A percentile compares a stretch with the other conserved stretches of the same genome.
Conservation (phyloP, 768 basidiomycete genomes). For the Serendipita sp. region DNA sequence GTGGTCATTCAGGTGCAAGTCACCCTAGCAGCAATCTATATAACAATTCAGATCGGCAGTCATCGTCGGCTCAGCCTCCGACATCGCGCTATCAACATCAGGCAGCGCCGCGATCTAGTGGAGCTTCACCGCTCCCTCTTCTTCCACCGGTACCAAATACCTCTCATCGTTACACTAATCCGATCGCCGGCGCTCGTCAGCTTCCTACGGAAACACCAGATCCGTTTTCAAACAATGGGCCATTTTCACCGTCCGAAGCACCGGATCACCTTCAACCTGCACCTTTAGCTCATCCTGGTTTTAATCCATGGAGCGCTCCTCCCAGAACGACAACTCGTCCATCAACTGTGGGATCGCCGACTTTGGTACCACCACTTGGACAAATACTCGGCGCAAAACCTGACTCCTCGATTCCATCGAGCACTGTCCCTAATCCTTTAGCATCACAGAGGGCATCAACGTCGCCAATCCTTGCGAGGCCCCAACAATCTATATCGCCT, state of each 20-base stretch:
- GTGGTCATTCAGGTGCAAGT: no score
- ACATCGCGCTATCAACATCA: not conserved
- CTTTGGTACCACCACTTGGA: not conserved
- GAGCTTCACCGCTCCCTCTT: not conserved
- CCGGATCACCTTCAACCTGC: not conserved
- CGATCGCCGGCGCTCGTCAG: not conserved
- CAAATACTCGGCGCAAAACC: no score
- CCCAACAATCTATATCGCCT: not conserved
- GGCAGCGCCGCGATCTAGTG: not conserved
- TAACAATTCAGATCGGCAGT: no score
- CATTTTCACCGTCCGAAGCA: not conserved
- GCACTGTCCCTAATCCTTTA: no score
- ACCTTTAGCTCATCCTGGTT: not conserved
- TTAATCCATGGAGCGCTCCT: conserved; percentile 2
- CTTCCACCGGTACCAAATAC: conserved; percentile 3
- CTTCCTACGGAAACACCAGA: not conserved
- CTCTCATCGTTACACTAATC: not conserved
- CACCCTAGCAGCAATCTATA: no score
- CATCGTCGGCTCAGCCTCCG: no score
- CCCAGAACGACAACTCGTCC: not conserved
- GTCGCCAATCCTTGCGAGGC: not conserved
- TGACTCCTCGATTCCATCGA: no score
- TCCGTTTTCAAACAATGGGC: not conserved
- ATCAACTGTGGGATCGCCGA: not conserved
- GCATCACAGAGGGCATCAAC: not conserved